A percentile compares a stretch with the other conserved stretches of the same genome.
phyloP scores from a whole-genome alignment of 2,329 filamentous ascomycete species.

The Paramyrothecium sp. region DNA sequence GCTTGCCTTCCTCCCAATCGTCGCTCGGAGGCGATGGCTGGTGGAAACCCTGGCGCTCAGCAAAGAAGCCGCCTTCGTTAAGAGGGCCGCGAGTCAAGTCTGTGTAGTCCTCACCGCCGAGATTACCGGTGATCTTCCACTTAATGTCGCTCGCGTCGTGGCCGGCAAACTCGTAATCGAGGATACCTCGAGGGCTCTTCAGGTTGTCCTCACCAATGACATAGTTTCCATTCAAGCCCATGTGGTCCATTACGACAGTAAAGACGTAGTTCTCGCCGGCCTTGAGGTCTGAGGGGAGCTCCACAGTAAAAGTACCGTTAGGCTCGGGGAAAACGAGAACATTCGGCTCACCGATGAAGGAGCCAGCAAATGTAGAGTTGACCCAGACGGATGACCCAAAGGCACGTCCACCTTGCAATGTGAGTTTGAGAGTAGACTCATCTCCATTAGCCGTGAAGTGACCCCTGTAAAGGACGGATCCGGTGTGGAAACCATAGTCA shows the following conservation, averaged over 20 bases:
- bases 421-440: slow-evolving; percentile 53
- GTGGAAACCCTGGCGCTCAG: slow-evolving; percentile 56
- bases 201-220: slow-evolving; percentile 52
- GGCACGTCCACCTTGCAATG: slow-evolving; percentile 62
- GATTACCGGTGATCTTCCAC: slow-evolving; percentile 64
- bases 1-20: slow-evolving; percentile 38
- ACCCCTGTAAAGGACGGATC: slow-evolving; percentile 64
- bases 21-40: slow-evolving; percentile 45
- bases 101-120: slow-evolving; percentile 56
- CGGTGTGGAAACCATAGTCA: slow-evolving; percentile 70
- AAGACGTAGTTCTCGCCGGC: slow-evolving; percentile 54
- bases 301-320: slow-evolving; percentile 53
- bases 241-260: slow-evolving; percentile 67
- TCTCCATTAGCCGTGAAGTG: slow-evolving; percentile 60
- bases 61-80: slow-evolving; percentile 60
- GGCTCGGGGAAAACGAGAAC: slow-evolving; percentile 20
- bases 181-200: slow-evolving; percentile 57
- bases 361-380: slow-evolving; percentile 58
- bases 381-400: slow-evolving; percentile 66
- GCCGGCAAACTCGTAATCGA: slow-evolving; percentile 52
- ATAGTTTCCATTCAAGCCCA: slow-evolving; percentile 65
- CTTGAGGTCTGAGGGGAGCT: slow-evolving; percentile 45
- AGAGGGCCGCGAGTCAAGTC: slow-evolving; percentile 56
- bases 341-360: slow-evolving; percentile 52
- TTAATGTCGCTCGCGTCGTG: slow-evolving; percentile 39